Evolutionary conservation across 108 stramenopile genomes (phyloP), one percentile per base, ranked within the genome.

Genomic region (Epipyxis sp.): DNA sequence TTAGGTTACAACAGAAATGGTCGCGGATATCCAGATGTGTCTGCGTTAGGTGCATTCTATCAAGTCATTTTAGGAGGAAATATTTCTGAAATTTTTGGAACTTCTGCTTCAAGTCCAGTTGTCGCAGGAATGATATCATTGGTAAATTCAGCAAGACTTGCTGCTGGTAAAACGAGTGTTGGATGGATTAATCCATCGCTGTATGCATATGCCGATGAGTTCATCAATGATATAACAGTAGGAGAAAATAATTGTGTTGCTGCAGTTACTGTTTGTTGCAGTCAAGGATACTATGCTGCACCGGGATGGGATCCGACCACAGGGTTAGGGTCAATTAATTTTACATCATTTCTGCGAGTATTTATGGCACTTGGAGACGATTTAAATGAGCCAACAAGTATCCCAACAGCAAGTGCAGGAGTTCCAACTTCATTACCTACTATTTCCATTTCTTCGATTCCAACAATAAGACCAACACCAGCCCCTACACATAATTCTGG

Each of bases 101-200:
- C 76, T 40, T 76, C 76, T 0, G 25, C 30, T 58, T 59, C 58
- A 0, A 0, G 54, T 32, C 76, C 76, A 0, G 41, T 59, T 25
- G 76, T 76, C 0, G 76, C 76, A 20, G 76, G 76, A 37, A 58
- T 76, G 57, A 35, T 76, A 40, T n/a, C 54, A 32, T 59, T 43
- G 57, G 42, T 76, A 40, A 76, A 76, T 58, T 30, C 57, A 2
- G 76, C 0, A 13, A 30, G 57, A 13, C 1, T 76, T 20, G 6
- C 76, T 3, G 76, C 50, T 32, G 76, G 76, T 34, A 59, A 76
- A 58, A 0, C 76, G 13, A 54, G 27, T 40, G 30, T 76, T 2
- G 76, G 76, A n/a, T 59, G 50, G 57, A 2, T 76, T 35, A 76
- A 76, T 58, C 76, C 76, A 37, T 41, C 41, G 2, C 2, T 76